Percentiles rank a stretch among this genome's conserved stretches.
phyloP scores from a whole-genome alignment of 2,329 filamentous ascomycete genomes.

The Plenodomus biglobosus region DNA sequence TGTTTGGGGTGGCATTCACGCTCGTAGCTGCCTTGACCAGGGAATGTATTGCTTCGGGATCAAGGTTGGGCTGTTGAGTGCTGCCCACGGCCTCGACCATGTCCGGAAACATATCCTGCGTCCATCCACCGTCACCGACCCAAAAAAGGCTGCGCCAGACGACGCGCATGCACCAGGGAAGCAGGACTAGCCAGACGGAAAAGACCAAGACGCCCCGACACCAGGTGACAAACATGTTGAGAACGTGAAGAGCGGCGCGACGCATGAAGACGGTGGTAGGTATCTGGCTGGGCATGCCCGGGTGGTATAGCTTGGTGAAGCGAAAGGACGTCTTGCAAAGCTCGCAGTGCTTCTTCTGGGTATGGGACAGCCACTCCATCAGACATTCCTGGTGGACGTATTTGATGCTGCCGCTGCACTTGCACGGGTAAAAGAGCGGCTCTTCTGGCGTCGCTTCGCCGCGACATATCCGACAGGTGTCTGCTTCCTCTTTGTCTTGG shows the following conservation, averaged over 20 bases:
- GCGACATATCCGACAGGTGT: slow-evolving; percentile 96
- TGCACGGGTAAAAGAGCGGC: slow-evolving; percentile 95
- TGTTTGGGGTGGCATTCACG: slow-evolving; percentile 18
- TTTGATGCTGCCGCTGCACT: slow-evolving; percentile 98
- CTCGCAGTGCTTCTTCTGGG: slow-evolving; percentile 99
- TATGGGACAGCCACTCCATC: slow-evolving; percentile 98
- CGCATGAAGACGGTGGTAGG: slow-evolving; percentile 79
- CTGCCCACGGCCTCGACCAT: slow-evolving; percentile 4
- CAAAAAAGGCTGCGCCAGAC: slow-evolving; percentile 95
- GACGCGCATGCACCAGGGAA: slow-evolving; percentile 88
- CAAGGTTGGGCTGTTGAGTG: slow-evolving; percentile 1
- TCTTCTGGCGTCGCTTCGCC: slow-evolving; percentile 81
- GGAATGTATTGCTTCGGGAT: slow-evolving; percentile 5
- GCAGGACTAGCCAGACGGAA: slow-evolving; percentile 83
- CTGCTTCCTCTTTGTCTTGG: slow-evolving; percentile 56
- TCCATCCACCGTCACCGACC: slow-evolving; percentile 79
- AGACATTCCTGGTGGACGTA: slow-evolving; percentile 97
- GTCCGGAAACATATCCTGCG: slow-evolving; percentile 44
- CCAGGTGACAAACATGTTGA: slow-evolving; percentile 74
- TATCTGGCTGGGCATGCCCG: slow-evolving; percentile 84
- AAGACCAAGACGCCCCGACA: slow-evolving; percentile 75
- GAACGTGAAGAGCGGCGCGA: slow-evolving; percentile 72
- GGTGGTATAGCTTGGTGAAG: slow-evolving; percentile 96
- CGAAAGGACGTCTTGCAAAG: slow-evolving; percentile 98
- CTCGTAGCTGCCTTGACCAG: slow-evolving; percentile 22